Conservation (phyloP, 2,329 filamentous ascomycete species). For the Didymella pinodella region DNA sequence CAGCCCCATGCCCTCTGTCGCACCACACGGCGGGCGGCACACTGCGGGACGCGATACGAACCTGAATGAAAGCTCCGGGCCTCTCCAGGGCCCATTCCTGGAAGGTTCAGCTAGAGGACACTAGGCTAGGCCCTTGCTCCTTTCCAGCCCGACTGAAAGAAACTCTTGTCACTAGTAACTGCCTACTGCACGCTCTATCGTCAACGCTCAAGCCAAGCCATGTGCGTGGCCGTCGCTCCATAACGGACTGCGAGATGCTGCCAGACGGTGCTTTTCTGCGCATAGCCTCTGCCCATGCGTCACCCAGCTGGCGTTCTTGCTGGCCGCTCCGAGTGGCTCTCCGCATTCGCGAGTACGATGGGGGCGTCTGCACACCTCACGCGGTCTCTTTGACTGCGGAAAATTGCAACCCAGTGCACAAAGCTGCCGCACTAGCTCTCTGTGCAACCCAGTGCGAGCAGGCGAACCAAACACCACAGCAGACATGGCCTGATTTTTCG, state of each 20-base stretch:
- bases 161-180: conserved; percentile 3
- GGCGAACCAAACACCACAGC: conserved; percentile 25
- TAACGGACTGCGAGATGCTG: conserved; percentile 1
- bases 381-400: conserved; percentile 9
- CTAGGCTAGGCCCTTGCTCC: conserved; percentile 15
- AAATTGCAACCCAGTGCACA: conserved; percentile 9
- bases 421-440: conserved; percentile 11
- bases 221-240: conserved; percentile 11
- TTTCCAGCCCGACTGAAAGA: conserved; percentile 5
- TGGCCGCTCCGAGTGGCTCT: conserved; percentile 4
- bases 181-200: conserved; percentile 12
- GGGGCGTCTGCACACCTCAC: conserved; percentile 14
- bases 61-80: conserved; percentile 5
- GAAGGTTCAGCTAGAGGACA: conserved; percentile 4
- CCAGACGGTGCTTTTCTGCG: conserved; percentile 4
- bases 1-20: neutral
- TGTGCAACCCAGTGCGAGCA: conserved; percentile 29
- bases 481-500: conserved; percentile 30
- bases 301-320: conserved; percentile 5
- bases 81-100: conserved; percentile 12
- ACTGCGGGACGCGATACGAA: conserved; percentile 11
- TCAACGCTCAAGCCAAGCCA: conserved; percentile 17
- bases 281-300: conserved; percentile 10
- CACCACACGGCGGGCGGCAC: conserved; percentile 7
- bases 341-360: neutral